Conservation (phyloP, 192 early-diverging fungal species). For the Gigaspora rosea region DNA sequence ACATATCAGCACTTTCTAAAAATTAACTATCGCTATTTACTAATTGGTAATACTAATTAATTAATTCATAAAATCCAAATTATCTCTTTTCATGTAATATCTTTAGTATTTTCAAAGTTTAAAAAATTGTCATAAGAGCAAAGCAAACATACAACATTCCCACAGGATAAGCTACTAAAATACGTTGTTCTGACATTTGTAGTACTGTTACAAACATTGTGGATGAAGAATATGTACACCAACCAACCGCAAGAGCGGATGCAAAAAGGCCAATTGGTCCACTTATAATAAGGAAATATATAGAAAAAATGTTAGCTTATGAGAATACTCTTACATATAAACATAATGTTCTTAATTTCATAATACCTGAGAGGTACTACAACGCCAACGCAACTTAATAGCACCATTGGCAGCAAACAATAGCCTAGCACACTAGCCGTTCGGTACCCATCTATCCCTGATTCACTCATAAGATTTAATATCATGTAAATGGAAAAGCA, state of each 20-base stretch:
- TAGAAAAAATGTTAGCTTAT: not conserved
- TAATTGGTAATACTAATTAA: too few species aligned
- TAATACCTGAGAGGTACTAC: constrained; percentile 69
- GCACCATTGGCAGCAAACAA: constrained; percentile 93
- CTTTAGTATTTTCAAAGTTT: constrained; percentile 23
- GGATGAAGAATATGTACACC: constrained; percentile 95
- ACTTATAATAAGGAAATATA: constrained; percentile 35
- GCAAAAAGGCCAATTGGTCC: constrained; percentile 63
- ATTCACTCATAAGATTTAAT: constrained; percentile 91
- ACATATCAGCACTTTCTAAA: too few species aligned
- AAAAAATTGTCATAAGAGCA: constrained; percentile 90
- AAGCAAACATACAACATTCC: constrained; percentile 91
- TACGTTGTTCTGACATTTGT: constrained; percentile 88
- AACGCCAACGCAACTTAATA: constrained; percentile 78
- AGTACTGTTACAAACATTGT: constrained; percentile 94
- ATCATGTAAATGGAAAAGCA: constrained; percentile 83
- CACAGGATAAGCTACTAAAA: constrained; percentile 94
- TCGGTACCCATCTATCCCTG: constrained; percentile 81
- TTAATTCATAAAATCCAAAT: too few species aligned
- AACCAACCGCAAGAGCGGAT: constrained; percentile 73
- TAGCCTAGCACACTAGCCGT: constrained; percentile 97
- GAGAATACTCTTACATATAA: not conserved
- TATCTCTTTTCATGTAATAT: too few species aligned
- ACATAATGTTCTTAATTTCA: not conserved
- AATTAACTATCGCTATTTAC: too few species aligned